phyloP scores from a whole-genome alignment of 1,284 basidiomycete species.

The Vanrija humicola region DNA sequence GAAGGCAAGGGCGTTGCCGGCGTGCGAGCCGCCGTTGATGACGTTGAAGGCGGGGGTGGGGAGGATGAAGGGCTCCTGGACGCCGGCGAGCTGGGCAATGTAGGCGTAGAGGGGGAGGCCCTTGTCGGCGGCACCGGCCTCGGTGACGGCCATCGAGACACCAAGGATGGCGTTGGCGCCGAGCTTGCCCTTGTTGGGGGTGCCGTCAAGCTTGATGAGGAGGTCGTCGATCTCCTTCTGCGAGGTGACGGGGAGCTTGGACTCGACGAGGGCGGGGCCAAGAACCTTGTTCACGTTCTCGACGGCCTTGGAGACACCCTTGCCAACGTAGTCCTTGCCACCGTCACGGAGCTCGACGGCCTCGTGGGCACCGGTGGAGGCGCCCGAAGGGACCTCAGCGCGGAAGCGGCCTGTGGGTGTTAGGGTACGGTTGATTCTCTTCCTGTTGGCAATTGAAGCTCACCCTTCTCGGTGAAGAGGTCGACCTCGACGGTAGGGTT shows the following conservation, averaged over 20 bases:
- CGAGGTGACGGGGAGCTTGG: conserved; percentile 77
- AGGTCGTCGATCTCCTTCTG: conserved; percentile 98
- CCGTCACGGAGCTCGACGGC: conserved; percentile 98
- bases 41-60: conserved; percentile 96
- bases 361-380: conserved; percentile 97
- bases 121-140: conserved; percentile 91
- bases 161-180: conserved; percentile 99
- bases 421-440: not conserved
- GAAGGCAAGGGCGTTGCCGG: conserved; percentile 98
- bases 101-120: conserved; percentile 94
- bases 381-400: conserved; percentile 94
- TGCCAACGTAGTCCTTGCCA: conserved; percentile 94
- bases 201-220: conserved; percentile 97
- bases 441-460: conserved; percentile 32
- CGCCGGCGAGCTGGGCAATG: conserved; percentile 89
- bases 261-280: conserved; percentile 82
- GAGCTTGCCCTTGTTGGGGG: conserved; percentile 98
- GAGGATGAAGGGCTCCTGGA: conserved; percentile 87
- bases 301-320: conserved; percentile 95
- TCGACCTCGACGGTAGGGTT: conserved; percentile 97
- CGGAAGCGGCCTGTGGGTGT: conserved; percentile 74
- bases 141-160: conserved; percentile 92
- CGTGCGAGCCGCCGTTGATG: conserved; percentile 99
- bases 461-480: conserved; percentile 78
- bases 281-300: conserved; percentile 91